Evolutionary conservation across 768 basidiomycete species (phyloP), one percentile per base, ranked within the genome.

Genomic region (Gloeopeniophorella convolvens): DNA sequence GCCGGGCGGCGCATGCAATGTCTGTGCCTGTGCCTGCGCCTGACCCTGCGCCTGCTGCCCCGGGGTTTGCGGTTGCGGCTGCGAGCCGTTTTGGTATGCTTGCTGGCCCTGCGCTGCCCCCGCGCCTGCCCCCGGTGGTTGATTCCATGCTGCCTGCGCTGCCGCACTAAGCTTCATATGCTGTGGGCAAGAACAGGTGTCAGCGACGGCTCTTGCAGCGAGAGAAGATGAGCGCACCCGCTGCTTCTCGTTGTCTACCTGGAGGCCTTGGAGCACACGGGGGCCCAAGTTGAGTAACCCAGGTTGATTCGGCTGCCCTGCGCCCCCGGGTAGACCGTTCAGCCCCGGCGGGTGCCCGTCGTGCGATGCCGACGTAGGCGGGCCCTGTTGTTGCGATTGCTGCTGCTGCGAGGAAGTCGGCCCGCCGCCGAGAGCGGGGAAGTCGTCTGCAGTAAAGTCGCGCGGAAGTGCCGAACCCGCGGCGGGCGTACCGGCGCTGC

Each of bases 401-500:
- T 70, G 60, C 56, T 74, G 56, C 70, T 76, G 62, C 63, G 71
- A 43, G 62, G 62, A 42, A 56, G 75, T 72, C 50, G 72, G 68
- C 58, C 78, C 82, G 45, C 83, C 85, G 10, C 89, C 85, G 23
- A 93, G 71, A 15, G 90, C 90, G 43, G 90, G 90, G 64, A 93
- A 92, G 70, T 93, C 90, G 58, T 91, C 89, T 33, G 83, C 80
- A n/a, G 84, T 85, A 54, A 92, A 87, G 64, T 85, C 82, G 61
- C 82, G 72, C 49, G 77, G 67, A 57, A 77, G 74, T 54, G 63
- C 60, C 21, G 53, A 53, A 28, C 72, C 72, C 24, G 65, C 56
- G 13, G 54, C 62, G 39, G 59, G 62, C 48, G 66, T 59, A 9
- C 57, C 61, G 15, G 46, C 54, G 28, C 69, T 63, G 51, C 59